Evolutionary conservation across 2,329 filamentous ascomycete species (phyloP).

Genomic region (Penicillium polonicum): DNA sequence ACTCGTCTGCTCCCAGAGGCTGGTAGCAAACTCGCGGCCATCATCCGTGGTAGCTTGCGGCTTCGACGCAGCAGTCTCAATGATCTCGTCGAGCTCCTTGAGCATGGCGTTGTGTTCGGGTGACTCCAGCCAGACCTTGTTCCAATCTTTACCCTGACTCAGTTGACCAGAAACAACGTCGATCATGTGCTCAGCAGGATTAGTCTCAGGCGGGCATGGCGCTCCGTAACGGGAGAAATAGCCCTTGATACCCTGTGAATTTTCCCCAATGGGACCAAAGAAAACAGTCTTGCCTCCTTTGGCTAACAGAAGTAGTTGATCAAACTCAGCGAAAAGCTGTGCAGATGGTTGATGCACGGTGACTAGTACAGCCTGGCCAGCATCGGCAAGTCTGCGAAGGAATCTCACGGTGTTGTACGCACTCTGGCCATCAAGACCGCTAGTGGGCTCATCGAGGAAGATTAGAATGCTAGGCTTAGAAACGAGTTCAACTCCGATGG

Average conservation of each 20-base stretch:
- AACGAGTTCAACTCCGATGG: constrained; percentile 70
- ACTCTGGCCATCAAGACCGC: constrained; percentile 65
- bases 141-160: constrained; percentile 62
- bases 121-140: constrained; percentile 67
- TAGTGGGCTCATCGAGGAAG: constrained; percentile 70
- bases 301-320: constrained; percentile 66
- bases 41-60: constrained; percentile 45
- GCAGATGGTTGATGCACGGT: constrained; percentile 70
- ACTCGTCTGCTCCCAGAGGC: constrained; percentile 60
- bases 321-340: constrained; percentile 66
- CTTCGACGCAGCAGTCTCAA: constrained; percentile 46
- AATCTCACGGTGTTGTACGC: constrained; percentile 67
- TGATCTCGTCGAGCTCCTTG: constrained; percentile 64
- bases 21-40: constrained; percentile 64
- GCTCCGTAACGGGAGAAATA: constrained; percentile 67
- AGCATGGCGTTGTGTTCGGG: constrained; percentile 57
- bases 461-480: constrained; percentile 66
- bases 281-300: constrained; percentile 70
- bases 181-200: constrained; percentile 61
- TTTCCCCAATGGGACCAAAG: constrained; percentile 66
- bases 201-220: constrained; percentile 60
- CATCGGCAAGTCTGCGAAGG: constrained; percentile 62
- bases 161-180: constrained; percentile 49
- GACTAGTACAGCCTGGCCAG: constrained; percentile 67
- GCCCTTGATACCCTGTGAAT: constrained; percentile 60